Base-by-base conservation (phyloP, 768 basidiomycete species). In the Suillus cothurnatus region DNA sequence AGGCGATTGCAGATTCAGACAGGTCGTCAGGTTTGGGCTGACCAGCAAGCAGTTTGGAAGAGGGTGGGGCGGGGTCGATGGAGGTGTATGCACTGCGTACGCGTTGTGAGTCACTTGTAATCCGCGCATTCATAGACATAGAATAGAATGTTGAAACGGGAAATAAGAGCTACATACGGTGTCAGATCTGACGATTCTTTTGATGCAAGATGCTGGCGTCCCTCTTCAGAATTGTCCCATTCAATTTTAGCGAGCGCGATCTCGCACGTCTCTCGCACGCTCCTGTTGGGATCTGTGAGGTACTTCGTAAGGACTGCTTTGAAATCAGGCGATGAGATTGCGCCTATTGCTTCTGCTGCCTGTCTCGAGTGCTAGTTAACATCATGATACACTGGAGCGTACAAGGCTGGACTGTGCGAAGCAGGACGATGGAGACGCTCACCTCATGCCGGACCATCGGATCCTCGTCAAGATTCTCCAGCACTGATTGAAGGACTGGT, bases 281-380 rank as follows among this genome's bases (percentile, higher is more conserved):
- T 86, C 56, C 88, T 82, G 67, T 91, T 85, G 12, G 85, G 72
- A 80, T 98, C 94, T 62, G 80, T 74, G 38, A 92, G 77, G 78
- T 90, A 95, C 75, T 90, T 82, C 63, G 81, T 78, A 43, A 99
- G 83, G 63, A 95, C 75, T 4, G 88, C 84, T 14, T 96, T 72
- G 19, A 94, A 92, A 0, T 78, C 69, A 2, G 81, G 71, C 26
- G 87, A 81, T 9, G 93, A 94, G 43, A 99, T 94, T 1, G 97
- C 97, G 47, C 96, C 97, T 82, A 99, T 91, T 11, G 97, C 97
- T 79, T 99, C 97, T n/a, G 97, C 97, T 59, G 97, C 95, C 92
- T 96, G 68, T 56, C 68, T 67, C 68, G 60, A 62, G 63, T 65
- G 68, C 61, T 64, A 52, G 49, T 70, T 59, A 59, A 65, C 67